Evolutionary conservation across 495 filamentous ascomycete genomes (phyloP).

Genomic region (Rostrohypoxylon terebratum): DNA sequence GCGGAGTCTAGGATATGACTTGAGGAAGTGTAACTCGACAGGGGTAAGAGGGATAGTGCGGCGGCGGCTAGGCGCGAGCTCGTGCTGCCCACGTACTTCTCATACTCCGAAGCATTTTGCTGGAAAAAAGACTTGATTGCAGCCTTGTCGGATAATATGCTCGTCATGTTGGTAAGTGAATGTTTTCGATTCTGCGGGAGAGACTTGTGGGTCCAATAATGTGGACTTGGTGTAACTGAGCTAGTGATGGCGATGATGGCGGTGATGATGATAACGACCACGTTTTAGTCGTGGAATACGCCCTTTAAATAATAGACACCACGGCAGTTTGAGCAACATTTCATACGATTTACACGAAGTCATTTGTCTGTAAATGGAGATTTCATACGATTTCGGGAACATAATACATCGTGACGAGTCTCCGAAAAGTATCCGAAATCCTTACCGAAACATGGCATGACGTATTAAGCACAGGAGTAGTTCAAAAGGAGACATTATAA

Average conservation of each 20-base stretch:
- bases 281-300: background rate
- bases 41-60: slow-evolving; percentile 36
- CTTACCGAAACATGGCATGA: background rate
- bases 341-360: background rate
- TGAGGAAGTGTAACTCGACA: slow-evolving; percentile 38
- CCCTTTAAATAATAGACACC: background rate
- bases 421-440: slow-evolving; percentile 23
- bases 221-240: background rate
- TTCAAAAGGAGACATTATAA: background rate
- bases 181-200: background rate
- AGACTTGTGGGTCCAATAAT: background rate
- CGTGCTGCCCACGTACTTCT: slow-evolving; percentile 31
- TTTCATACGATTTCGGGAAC: slow-evolving; percentile 18
- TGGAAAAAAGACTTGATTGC: slow-evolving; percentile 13
- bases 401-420: slow-evolving; percentile 7
- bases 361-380: background rate
- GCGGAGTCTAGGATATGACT: slow-evolving; percentile 44
- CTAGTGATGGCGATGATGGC: background rate
- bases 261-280: background rate
- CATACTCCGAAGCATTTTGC: slow-evolving; percentile 28
- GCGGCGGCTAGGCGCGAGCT: slow-evolving; percentile 33
- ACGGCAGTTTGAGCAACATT: background rate
- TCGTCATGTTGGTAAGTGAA: slow-evolving; percentile 10
- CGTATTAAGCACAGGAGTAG: background rate
- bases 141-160: background rate